Evolutionary conservation across 1,284 basidiomycete genomes (phyloP), one percentile per base, ranked within the genome.

Genomic region (Papiliotrema laurentii): DNA sequence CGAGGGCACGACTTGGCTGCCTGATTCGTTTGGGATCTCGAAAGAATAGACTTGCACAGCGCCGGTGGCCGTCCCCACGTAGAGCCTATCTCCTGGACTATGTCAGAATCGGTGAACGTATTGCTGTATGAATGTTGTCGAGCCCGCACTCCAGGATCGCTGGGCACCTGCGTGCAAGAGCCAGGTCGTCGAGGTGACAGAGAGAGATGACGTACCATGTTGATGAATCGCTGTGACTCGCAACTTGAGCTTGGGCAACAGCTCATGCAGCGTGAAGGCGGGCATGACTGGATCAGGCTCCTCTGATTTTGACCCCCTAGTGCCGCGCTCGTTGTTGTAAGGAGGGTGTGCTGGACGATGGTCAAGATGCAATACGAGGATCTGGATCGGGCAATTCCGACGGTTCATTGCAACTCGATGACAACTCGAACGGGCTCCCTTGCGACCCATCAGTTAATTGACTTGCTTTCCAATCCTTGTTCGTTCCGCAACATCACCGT

Each of bases 21-120:
- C 39, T 73, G 33, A 45, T 11, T 57, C 56, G 13, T 48, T 25
- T 7, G 41, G 42, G 14, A 51, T 5, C 2, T 59, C 54, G 35
- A 52, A 55, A 37, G 57, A 54, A 45, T 63, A 65, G 16, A 68
- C 55, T 53, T 85, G 79, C 31, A 93, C 64, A 49, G 75, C 83
- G 19, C 89, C 89, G 3, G 76, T 80, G 1, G 81, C 79, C 10
- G 84, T 85, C 11, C 89, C 89, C 39, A 89, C 66, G 61, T 88
- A 92, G 14, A 93, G 66, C 56, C 81, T 81, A 65, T 86, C 83
- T 34, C 82, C 89, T 90, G 21, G 40, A 9, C 18, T n/a, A n/a
- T n/a, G 30, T 47, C 46, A 54, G 42, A 16, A 18, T n/a, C n/a
- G n/a, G n/a, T n/a, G n/a, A n/a, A n/a, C n/a, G n/a, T n/a, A n/a